phyloP scores from a whole-genome alignment of 108 stramenopile species.

The Ochromonas danica region DNA sequence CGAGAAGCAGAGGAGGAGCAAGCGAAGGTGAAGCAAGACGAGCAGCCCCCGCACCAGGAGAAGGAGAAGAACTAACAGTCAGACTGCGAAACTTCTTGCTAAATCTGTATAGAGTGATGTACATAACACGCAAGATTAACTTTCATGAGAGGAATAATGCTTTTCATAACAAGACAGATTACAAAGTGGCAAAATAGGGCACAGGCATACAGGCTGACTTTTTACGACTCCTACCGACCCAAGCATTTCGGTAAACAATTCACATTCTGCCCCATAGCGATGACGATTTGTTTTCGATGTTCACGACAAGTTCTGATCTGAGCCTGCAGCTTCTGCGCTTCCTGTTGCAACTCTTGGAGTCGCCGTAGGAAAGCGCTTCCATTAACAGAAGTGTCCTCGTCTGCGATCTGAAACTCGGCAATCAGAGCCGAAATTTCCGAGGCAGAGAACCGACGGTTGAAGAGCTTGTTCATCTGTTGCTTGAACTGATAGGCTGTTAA shows the following conservation, averaged over 20 bases:
- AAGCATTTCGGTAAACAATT: not conserved
- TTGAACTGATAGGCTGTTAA: slow-evolving; percentile 4
- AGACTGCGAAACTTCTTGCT: no score
- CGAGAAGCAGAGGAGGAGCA: no score
- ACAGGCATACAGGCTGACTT: no score
- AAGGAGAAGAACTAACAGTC: no score
- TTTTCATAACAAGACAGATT: no score
- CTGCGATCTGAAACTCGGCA: not conserved
- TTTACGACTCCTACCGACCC: not conserved
- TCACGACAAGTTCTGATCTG: not conserved
- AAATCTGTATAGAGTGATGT: no score
- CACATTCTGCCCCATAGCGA: not conserved
- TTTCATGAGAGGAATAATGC: no score
- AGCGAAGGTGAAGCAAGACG: not conserved
- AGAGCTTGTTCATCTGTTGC: not conserved
- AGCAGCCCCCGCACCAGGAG: not conserved
- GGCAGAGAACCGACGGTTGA: not conserved
- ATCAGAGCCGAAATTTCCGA: not conserved
- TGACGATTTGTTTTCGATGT: not conserved
- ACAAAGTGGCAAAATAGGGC: no score
- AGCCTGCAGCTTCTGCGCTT: not conserved
- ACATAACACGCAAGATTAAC: no score
- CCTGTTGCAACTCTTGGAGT: not conserved
- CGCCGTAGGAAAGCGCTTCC: not conserved
- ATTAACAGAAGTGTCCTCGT: not conserved